Conservation (phyloP, 306 rosid species). For the Sophora flavescens region DNA sequence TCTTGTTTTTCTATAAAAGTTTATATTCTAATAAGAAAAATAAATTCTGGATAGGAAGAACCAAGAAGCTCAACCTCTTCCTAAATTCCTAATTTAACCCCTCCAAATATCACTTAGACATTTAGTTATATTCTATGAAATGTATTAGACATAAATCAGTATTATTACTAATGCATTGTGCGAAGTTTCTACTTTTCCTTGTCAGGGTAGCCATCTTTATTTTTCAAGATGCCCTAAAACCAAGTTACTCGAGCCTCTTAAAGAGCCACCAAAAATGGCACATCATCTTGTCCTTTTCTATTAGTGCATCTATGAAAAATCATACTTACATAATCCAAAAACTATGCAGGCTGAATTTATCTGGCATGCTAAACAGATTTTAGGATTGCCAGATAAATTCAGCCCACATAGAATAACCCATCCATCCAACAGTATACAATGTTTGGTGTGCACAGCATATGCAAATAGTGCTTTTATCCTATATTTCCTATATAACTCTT, state of each 20-base stretch:
- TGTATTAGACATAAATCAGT: background rate
- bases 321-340: background rate
- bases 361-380: no score
- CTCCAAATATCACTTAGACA: background rate
- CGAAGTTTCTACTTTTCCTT: background rate
- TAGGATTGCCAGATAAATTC: background rate
- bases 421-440: background rate
- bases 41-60: constrained; percentile 8
- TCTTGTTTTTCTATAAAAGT: background rate
- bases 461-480: background rate
- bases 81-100: constrained; percentile 19
- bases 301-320: background rate
- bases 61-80: constrained; percentile 13
- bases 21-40: background rate
- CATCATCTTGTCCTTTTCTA: background rate
- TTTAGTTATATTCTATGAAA: background rate
- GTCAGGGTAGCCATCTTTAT: background rate
- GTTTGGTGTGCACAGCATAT: no score
- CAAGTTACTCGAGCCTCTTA: background rate
- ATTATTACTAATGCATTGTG: constrained; percentile 1
- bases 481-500: background rate
- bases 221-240: background rate
- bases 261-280: background rate
- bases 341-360: no score
- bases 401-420: background rate